Evolutionary conservation across 345 rosid genomes (phyloP), one percentile per base, ranked within the genome.

Genomic region (Hibiscus mutabilis): DNA sequence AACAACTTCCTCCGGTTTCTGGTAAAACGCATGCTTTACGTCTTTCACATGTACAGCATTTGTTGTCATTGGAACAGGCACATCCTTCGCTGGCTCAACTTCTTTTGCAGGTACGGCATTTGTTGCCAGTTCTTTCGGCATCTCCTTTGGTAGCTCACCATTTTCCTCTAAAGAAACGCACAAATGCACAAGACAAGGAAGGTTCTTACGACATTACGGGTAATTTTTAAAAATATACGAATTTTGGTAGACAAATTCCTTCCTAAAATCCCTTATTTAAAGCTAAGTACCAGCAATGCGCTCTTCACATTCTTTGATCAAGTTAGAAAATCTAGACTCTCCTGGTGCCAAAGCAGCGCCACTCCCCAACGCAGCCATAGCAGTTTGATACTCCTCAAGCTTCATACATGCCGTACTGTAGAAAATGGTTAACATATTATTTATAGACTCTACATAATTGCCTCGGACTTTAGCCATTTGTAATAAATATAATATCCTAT

Each of bases 1-100:
- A 59, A 95, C 96, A 66, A 90, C 96, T 80, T 89, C 94, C 63
- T 90, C 94, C 31, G 92, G 91, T 84, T 85, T 95, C 82, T 95
- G 99, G 82, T 84, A 95, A 74, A 72, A 86, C 69, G 87, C 96
- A 75, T 90, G 98, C 46, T 42, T 42, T 3, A 42, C 3, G 0
- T 42, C 46, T 42, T 42, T 42, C 46, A 42, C 46, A 11, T 75
- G 60, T 10, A 78, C 60, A 72, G 77, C 49, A 16, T 16, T 81
- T 35, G 42, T 46, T 2, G 61, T 10, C 63, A 21, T 74, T 66
- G 73, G 75, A 33, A 46, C 27, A 6, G 66, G 27, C 53, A 56
- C 31, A 7, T 69, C 51, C 40, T 60, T 33, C 40, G 25, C 75
- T 11, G 71, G 47, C 77, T 73, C 71, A 73, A 44, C 77, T 68